Conservation (phyloP, 352 stramenopile genomes). For the Pythium aristosporum region DNA sequence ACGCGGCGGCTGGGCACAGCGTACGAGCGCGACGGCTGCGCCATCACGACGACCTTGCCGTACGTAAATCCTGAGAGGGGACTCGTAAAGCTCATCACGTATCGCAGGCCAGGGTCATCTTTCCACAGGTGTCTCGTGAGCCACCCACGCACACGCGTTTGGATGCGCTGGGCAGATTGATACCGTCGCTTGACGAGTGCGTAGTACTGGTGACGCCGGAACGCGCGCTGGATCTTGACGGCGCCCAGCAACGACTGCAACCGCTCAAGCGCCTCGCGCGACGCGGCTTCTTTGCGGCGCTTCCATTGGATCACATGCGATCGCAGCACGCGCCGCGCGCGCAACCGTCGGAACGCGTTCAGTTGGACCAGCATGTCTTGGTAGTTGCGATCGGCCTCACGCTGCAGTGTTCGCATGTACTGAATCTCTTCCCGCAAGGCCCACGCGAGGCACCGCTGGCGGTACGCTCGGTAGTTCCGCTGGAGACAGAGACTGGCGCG, state of each 20-base stretch:
- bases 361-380: conserved; percentile 48
- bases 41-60: conserved; percentile 40
- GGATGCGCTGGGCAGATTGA: conserved; percentile 43
- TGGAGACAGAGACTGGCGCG: conserved; percentile 45
- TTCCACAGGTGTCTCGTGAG: conserved; percentile 66
- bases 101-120: conserved; percentile 52
- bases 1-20: conserved; percentile 45
- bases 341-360: conserved; percentile 43
- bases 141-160: conserved; percentile 59
- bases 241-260: conserved; percentile 48
- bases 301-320: conserved; percentile 45
- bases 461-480: conserved; percentile 56
- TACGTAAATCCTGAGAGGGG: conserved; percentile 45
- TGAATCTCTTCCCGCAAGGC: conserved; percentile 53
- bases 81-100: conserved; percentile 42
- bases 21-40: conserved; percentile 49
- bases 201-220: conserved; percentile 48
- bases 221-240: conserved; percentile 63
- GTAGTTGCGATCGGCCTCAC: conserved; percentile 42
- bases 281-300: conserved; percentile 30
- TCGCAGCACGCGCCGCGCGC: conserved; percentile 49
- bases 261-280: conserved; percentile 31
- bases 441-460: conserved; percentile 51
- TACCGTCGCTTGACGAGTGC: conserved; percentile 50
- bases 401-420: conserved; percentile 50